Evolutionary conservation across 225 moss, liverwort and hornwort genomes (phyloP).

Genomic region (Pleurozium schreberi): DNA sequence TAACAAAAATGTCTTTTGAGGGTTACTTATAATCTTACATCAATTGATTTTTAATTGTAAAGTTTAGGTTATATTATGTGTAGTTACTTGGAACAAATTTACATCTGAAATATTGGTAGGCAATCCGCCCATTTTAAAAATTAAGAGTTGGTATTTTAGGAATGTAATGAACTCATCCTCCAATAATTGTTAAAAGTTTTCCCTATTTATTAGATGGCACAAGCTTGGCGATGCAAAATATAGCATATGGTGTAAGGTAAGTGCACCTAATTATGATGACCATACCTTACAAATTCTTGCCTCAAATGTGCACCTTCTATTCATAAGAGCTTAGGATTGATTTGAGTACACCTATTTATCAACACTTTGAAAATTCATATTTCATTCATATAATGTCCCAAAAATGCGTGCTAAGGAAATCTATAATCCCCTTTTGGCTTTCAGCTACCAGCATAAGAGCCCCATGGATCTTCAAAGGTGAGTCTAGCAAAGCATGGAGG

Average conservation of each 20-base stretch:
- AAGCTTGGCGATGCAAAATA: background rate
- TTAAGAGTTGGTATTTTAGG: background rate
- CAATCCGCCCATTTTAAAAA: background rate
- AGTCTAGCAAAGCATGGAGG: fast-evolving
- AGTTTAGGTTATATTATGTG: background rate
- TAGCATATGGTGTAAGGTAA: fast-evolving
- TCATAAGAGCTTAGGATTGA: background rate
- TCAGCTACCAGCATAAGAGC: fast-evolving
- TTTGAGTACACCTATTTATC: background rate
- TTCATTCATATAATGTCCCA: background rate
- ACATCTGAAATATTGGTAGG: too few species aligned
- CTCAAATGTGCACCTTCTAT: background rate
- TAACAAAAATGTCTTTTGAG: too few species aligned
- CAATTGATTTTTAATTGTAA: background rate
- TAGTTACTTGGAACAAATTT: background rate
- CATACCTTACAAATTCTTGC: background rate
- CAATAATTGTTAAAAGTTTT: background rate
- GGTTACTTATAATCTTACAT: background rate
- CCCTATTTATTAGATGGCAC: fast-evolving
- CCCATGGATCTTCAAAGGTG: fast-evolving
- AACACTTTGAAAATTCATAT: background rate
- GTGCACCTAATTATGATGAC: background rate
- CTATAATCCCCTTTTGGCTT: background rate
- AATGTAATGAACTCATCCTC: fast-evolving
- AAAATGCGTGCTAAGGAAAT: too few species aligned